Percentiles rank a stretch among this genome's conserved stretches.
These are phyloP conservation scores for Aspergillus clavatus DNA, from an alignment of 2,329 filamentous ascomycete genomes.

Conservation along the genomic window DNA sequence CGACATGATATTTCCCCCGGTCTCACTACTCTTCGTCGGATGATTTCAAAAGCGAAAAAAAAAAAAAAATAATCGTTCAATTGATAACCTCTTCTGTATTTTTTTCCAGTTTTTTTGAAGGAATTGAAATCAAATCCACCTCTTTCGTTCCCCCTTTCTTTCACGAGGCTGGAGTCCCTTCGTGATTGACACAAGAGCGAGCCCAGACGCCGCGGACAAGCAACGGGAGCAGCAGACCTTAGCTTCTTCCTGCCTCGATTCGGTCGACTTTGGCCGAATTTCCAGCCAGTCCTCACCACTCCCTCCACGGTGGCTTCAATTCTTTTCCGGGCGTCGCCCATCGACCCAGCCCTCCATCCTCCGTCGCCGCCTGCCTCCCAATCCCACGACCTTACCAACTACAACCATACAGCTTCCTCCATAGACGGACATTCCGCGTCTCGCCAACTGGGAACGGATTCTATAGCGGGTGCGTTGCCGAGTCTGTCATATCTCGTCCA, in stretches of 20 bases:
- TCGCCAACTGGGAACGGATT: constrained; percentile 41
- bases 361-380: constrained; percentile 43
- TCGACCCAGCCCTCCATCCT: constrained; percentile 45
- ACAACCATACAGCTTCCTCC: constrained; percentile 42
- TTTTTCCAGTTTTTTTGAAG: constrained; percentile 6
- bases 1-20: not conserved
- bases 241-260: constrained; percentile 14
- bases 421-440: constrained; percentile 45
- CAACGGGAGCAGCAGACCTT: constrained; percentile 1
- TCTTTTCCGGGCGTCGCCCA: constrained; percentile 56
- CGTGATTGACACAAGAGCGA: constrained; percentile 9
- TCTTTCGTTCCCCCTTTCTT: constrained; percentile 15
- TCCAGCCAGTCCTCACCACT: constrained; percentile 40
- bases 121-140: constrained; percentile 14
- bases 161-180: constrained; percentile 21
- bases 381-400: constrained; percentile 30
- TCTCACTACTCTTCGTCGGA: not conserved
- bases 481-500: constrained; percentile 48
- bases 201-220: constrained; percentile 2
- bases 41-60: not conserved
- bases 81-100: not conserved
- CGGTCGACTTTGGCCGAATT: constrained; percentile 31
- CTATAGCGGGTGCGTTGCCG: constrained; percentile 47
- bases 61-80: too few relatives aligned
- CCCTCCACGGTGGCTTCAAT: constrained; percentile 57